phyloP scores from a whole-genome alignment of 169 alveolate species.

The Plasmodium ovale region DNA sequence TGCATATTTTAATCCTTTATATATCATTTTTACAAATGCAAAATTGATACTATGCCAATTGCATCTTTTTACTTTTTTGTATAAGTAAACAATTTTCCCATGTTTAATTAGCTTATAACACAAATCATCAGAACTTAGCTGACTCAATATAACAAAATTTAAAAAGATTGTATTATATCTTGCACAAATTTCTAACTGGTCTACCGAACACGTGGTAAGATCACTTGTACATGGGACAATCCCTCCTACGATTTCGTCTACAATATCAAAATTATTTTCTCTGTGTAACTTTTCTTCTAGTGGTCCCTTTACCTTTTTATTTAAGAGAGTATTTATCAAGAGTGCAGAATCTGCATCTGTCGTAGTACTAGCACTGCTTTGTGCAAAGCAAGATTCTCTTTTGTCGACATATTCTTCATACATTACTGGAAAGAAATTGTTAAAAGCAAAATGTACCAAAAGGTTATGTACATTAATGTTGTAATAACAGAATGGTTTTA shows the following conservation, averaged over 20 bases:
- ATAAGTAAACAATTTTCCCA: conserved; percentile 21
- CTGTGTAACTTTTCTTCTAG: background rate
- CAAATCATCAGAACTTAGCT: conserved; percentile 54
- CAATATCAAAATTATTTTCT: background rate
- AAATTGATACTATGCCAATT: conserved; percentile 70
- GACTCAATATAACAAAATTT: conserved; percentile 41
- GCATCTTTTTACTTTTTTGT: conserved; percentile 33
- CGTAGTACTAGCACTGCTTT: background rate
- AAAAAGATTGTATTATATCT: conserved; percentile 66
- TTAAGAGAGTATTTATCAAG: background rate
- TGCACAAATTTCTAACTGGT: conserved; percentile 47
- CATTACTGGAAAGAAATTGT: conserved; percentile 18
- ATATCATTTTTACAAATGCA: conserved; percentile 59
- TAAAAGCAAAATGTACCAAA: conserved; percentile 46
- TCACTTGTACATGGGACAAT: background rate
- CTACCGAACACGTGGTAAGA: background rate
- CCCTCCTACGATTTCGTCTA: background rate
- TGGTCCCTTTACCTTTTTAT: background rate
- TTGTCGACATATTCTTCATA: conserved; percentile 66
- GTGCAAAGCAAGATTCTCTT: background rate
- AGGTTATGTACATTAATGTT: conserved; percentile 68
- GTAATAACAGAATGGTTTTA: conserved; percentile 57
- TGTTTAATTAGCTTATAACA: conserved; percentile 62
- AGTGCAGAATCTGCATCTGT: background rate
- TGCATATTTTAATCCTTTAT: conserved; percentile 71